Percentiles rank a stretch among this genome's conserved stretches.
phyloP scores from a whole-genome alignment of 179 eudicot species.

The Gypsophila paniculata region DNA sequence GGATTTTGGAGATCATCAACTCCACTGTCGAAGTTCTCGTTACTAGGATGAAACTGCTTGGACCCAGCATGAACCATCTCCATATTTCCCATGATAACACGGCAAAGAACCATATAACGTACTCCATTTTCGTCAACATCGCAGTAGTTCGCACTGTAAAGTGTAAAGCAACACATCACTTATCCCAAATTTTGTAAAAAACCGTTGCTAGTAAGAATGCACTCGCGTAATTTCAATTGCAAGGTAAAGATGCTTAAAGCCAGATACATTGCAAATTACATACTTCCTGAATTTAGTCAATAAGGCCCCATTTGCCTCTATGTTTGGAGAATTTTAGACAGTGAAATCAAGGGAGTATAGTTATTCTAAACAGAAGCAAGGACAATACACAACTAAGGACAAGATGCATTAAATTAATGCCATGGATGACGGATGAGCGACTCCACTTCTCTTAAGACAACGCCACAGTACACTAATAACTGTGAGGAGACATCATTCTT shows the following conservation, averaged over 20 bases:
- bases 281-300: not conserved
- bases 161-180: constrained; percentile 37
- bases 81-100: constrained; percentile 92
- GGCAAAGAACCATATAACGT: constrained; percentile 75
- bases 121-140: constrained; percentile 98
- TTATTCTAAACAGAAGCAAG: not conserved
- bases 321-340: not conserved
- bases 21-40: constrained; percentile 79
- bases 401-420: not conserved
- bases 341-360: not conserved
- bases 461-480: too few relatives aligned
- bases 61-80: constrained; percentile 79
- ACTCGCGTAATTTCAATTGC: not conserved
- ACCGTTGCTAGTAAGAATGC: constrained; percentile 13
- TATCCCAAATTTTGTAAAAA: constrained; percentile 18
- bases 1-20: constrained; percentile 87
- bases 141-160: constrained; percentile 60
- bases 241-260: not conserved
- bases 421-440: too few relatives aligned
- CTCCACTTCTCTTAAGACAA: too few relatives aligned
- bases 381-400: constrained; percentile 3
- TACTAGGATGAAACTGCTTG: constrained; percentile 81
- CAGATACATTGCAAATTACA: not conserved
- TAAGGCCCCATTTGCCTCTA: not conserved
- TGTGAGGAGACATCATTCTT: not conserved